A percentile compares a stretch with the other conserved stretches of the same genome.
These are phyloP conservation scores for Neospora caninum DNA, from an alignment of 169 alveolate species.

Conservation along the genomic window DNA sequence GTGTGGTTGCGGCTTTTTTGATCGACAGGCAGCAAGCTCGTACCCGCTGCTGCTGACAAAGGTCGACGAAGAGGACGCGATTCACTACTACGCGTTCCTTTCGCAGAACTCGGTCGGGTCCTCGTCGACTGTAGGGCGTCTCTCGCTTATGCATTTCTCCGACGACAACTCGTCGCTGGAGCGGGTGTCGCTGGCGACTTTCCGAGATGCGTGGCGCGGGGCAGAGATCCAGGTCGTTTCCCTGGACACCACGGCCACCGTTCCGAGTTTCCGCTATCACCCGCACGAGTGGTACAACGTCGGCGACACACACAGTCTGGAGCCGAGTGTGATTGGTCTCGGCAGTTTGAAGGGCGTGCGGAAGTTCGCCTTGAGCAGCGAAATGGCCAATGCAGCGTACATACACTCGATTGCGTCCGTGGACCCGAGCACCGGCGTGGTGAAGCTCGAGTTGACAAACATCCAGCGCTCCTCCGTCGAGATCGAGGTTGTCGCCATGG, in stretches of 20 bases:
- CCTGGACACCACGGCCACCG: slow-evolving; percentile 54
- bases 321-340: slow-evolving; percentile 29
- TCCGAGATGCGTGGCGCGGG: slow-evolving; percentile 37
- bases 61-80: slow-evolving; percentile 19
- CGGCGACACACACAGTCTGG: slow-evolving; percentile 51
- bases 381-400: background rate
- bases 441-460: slow-evolving; percentile 41
- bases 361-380: slow-evolving; percentile 14
- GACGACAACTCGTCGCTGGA: background rate
- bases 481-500: slow-evolving; percentile 62
- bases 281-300: slow-evolving; percentile 58
- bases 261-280: slow-evolving; percentile 39
- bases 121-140: background rate
- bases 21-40: background rate
- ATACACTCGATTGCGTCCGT: slow-evolving; percentile 7
- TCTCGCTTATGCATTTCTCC: background rate
- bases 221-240: slow-evolving; percentile 42
- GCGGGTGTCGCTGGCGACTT: slow-evolving; percentile 21
- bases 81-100: slow-evolving; percentile 17
- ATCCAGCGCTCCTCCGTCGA: slow-evolving; percentile 29
- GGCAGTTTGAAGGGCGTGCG: slow-evolving; percentile 1
- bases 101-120: background rate
- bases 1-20: background rate
- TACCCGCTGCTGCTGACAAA: slow-evolving; percentile 51
- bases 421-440: slow-evolving; percentile 60